These are phyloP conservation scores for Hypomyces perniciosus DNA, from an alignment of 2,329 filamentous ascomycete genomes.

Conservation along the genomic window DNA sequence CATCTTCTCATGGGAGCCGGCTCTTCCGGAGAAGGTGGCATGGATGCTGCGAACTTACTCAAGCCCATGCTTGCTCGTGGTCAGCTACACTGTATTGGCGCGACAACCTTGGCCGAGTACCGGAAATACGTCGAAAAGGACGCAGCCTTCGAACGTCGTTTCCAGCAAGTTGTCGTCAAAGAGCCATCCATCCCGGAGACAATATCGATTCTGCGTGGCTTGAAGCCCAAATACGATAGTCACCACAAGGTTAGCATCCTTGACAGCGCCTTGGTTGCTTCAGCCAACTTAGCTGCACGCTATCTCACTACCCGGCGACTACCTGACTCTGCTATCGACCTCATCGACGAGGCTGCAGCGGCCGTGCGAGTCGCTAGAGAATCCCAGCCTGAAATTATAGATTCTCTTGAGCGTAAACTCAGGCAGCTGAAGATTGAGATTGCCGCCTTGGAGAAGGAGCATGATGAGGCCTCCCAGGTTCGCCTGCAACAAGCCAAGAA, in stretches of 20 bases:
- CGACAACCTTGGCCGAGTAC: conserved; percentile 91
- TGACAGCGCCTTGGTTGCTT: conserved; percentile 84
- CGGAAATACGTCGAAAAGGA: conserved; percentile 99
- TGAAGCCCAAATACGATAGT: conserved; percentile 97
- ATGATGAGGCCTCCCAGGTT: conserved; percentile 83
- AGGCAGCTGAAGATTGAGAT: conserved; percentile 97
- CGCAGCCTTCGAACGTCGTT: conserved; percentile 93
- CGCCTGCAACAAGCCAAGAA: conserved; percentile 78
- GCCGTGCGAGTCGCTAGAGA: conserved; percentile 94
- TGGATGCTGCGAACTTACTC: conserved; percentile 96
- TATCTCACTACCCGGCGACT: conserved; percentile 88
- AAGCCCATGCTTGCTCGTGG: conserved; percentile 98
- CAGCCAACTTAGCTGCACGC: conserved; percentile 85
- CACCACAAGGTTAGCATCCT: conserved; percentile 97
- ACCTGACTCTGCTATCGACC: conserved; percentile 92
- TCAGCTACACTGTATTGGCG: conserved; percentile 95
- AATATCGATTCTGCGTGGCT: conserved; percentile 92
- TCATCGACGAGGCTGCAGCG: conserved; percentile 93
- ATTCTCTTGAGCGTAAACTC: conserved; percentile 84
- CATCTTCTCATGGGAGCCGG: conserved; percentile 98
- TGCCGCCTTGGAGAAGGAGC: conserved; percentile 86
- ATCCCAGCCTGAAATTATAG: conserved; percentile 91
- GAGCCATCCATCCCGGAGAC: conserved; percentile 86
- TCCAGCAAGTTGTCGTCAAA: conserved; percentile 97
- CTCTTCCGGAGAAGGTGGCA: conserved; percentile 88